A percentile compares a stretch with the other conserved stretches of the same genome.
Conservation (phyloP, 2,329 filamentous ascomycete species). For the Fusarium decemcellulare region DNA sequence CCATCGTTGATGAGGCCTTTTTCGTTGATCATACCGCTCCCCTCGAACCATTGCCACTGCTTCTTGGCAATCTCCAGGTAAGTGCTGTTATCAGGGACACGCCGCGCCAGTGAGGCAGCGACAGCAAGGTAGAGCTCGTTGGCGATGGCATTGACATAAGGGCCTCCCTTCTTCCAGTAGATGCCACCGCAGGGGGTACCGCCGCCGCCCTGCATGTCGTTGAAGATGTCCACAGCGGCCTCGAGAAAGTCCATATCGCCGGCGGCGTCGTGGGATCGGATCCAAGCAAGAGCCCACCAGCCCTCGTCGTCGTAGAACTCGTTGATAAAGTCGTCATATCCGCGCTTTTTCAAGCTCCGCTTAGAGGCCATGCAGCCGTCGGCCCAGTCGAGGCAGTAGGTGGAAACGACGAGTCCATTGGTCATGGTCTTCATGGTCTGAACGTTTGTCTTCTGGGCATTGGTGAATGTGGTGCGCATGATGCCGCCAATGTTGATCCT, state of each 20-base stretch:
- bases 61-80: constrained; percentile 65
- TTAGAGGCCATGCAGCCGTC: constrained; percentile 49
- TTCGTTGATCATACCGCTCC: constrained; percentile 66
- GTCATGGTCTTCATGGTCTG: constrained; percentile 56
- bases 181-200: constrained; percentile 66
- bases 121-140: constrained; percentile 72
- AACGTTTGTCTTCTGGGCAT: constrained; percentile 59
- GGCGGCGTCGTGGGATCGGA: constrained; percentile 70
- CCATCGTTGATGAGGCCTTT: constrained; percentile 69
- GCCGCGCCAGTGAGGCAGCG: constrained; percentile 67
- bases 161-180: constrained; percentile 68
- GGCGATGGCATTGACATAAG: constrained; percentile 68
- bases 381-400: constrained; percentile 52
- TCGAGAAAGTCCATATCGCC: constrained; percentile 66
- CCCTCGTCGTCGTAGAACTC: constrained; percentile 72
- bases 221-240: constrained; percentile 66
- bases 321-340: constrained; percentile 62
- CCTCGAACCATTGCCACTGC: constrained; percentile 68
- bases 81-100: constrained; percentile 55
- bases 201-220: constrained; percentile 67
- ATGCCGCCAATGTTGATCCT: constrained; percentile 56
- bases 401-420: constrained; percentile 55
- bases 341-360: constrained; percentile 50
- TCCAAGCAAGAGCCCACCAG: constrained; percentile 75
- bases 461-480: constrained; percentile 61